Conservation (phyloP, 148 eudicot species). For the Drosera capensis region DNA sequence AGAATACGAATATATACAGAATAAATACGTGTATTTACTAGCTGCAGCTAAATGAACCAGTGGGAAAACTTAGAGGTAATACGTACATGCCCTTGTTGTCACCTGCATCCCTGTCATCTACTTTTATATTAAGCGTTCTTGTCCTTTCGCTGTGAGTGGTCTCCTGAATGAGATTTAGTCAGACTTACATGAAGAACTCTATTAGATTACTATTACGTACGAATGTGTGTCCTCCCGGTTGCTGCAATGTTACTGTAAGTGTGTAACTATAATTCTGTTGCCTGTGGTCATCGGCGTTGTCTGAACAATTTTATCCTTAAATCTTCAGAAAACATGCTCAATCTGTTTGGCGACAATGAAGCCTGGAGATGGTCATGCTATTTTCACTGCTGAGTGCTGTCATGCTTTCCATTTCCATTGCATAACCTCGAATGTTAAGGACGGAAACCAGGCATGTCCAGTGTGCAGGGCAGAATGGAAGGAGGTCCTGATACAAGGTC, state of each 20-base stretch:
- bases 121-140: no score
- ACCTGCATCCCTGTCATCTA: no score
- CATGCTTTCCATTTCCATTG: slow-evolving; percentile 83
- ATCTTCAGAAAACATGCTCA: slow-evolving; percentile 49
- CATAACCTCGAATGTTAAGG: slow-evolving; percentile 66
- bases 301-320: neutral
- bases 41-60: no score
- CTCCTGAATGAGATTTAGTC: no score
- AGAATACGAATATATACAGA: no score
- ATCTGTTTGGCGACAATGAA: slow-evolving; percentile 58
- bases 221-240: no score
- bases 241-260: neutral
- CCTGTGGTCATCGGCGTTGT: slow-evolving; percentile 2
- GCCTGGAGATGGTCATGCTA: slow-evolving; percentile 68
- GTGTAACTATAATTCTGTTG: slow-evolving; percentile 1
- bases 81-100: no score
- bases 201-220: no score
- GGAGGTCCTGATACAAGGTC: slow-evolving; percentile 59
- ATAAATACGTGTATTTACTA: no score
- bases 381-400: slow-evolving; percentile 85
- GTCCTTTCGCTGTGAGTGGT: no score
- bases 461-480: slow-evolving; percentile 77
- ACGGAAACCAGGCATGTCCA: slow-evolving; percentile 72
- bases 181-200: no score
- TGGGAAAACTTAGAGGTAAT: no score